These are phyloP conservation scores for Uronychia setigera DNA, from an alignment of 73 alveolate genomes.

Conservation along the genomic window DNA sequence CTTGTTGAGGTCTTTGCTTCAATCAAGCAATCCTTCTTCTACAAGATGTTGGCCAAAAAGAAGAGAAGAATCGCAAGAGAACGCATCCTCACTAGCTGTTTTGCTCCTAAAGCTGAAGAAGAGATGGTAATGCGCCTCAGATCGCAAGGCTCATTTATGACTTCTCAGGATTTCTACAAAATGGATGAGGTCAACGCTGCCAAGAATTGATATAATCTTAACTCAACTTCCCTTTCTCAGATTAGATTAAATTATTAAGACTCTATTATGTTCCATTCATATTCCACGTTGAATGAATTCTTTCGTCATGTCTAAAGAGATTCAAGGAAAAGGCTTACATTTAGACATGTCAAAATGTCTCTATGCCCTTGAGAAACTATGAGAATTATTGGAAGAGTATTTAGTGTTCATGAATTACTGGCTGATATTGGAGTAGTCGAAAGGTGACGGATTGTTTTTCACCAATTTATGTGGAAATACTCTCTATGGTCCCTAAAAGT, in stretches of 20 bases:
- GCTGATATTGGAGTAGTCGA: neutral
- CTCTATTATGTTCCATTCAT: too few species aligned
- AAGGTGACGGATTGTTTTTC: neutral
- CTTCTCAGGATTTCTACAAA: neutral
- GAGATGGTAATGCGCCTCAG: neutral
- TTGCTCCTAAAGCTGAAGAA: neutral
- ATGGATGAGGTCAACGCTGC: neutral
- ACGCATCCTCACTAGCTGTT: neutral
- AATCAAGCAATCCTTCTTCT: neutral
- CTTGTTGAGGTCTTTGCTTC: neutral
- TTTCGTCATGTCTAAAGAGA: neutral
- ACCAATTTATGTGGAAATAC: neutral
- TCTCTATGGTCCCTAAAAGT: neutral
- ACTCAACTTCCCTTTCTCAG: neutral
- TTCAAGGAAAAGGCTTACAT: neutral
- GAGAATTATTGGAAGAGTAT: neutral
- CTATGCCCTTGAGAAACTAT: neutral
- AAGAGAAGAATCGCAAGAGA: neutral
- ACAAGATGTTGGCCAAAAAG: neutral
- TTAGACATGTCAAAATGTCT: neutral
- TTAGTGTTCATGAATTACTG: neutral
- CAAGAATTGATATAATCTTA: neutral
- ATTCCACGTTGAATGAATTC: neutral
- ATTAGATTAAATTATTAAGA: neutral
- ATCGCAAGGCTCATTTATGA: neutral